Percentiles rank a stretch among this genome's conserved stretches.
phyloP scores from a whole-genome alignment of 2,329 filamentous ascomycete genomes.

The Aspergillus luchuensis region DNA sequence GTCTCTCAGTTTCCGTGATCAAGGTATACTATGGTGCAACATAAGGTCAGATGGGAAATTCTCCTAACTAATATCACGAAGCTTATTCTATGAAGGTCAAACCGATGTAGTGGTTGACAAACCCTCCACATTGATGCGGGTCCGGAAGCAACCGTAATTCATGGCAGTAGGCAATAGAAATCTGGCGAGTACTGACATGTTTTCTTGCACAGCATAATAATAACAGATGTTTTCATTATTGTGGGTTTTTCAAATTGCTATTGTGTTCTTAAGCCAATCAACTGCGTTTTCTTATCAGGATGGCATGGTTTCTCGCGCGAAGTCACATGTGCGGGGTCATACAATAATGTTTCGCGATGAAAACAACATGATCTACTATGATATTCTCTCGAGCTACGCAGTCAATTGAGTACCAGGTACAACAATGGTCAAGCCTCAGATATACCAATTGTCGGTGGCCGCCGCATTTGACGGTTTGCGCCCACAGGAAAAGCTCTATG shows the following conservation, averaged over 20 bases:
- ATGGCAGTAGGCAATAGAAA: too few relatives aligned
- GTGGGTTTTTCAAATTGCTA: neutral
- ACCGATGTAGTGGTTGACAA: too few relatives aligned
- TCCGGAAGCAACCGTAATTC: too few relatives aligned
- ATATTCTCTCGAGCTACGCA: neutral
- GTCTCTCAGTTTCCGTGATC: too few relatives aligned
- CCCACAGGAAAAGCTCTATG: conserved; percentile 23
- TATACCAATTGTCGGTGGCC: conserved; percentile 18
- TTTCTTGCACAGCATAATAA: too few relatives aligned
- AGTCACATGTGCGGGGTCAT: conserved; percentile 8
- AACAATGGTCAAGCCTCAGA: conserved; percentile 13
- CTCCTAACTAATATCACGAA: too few relatives aligned
- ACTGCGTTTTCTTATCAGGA: neutral
- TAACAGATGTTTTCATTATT: neutral
- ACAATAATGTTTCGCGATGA: neutral
- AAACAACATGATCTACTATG: too few relatives aligned
- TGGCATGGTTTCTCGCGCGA: neutral
- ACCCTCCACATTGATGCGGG: too few relatives aligned
- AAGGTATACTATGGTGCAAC: too few relatives aligned
- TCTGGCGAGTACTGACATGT: too few relatives aligned
- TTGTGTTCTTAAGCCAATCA: neutral
- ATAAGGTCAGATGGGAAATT: too few relatives aligned
- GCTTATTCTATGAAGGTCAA: too few relatives aligned
- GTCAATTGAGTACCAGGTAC: neutral
- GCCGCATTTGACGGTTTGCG: conserved; percentile 18